A percentile compares a stretch with the other conserved stretches of the same genome.
Evolutionary conservation across 164 flowering plant species (phyloP).

Genomic region (Berberis vulgaris): DNA sequence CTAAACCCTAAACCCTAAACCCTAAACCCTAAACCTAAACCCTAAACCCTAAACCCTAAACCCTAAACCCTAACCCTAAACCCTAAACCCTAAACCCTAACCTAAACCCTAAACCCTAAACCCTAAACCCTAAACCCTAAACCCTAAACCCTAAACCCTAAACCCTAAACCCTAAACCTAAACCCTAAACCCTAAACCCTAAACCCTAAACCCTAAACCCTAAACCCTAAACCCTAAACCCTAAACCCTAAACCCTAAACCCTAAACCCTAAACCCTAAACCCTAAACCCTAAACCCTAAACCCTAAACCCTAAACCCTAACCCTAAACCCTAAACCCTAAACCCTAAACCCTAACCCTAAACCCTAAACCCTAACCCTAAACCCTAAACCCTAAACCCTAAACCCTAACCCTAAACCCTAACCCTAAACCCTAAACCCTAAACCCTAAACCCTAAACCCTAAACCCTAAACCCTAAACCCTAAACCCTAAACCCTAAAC

Average conservation of each 20-base stretch:
- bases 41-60: conserved; percentile 10
- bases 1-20: conserved; percentile 7
- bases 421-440: conserved; percentile 13
- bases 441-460: conserved; percentile 11
- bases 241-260: conserved; percentile 8
- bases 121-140: conserved; percentile 18
- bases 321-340: conserved; percentile 5
- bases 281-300: conserved; percentile 7
- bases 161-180: conserved; percentile 19
- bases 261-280: conserved; percentile 7
- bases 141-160: conserved; percentile 19
- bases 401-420: conserved; percentile 3
- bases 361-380: conserved; percentile 5
- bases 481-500: conserved; percentile 11
- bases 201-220: conserved; percentile 15
- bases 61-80: conserved; percentile 6
- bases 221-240: conserved; percentile 13
- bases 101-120: too few relatives aligned
- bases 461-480: conserved; percentile 12
- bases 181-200: conserved; percentile 16
- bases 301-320: conserved; percentile 5
- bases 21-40: conserved; percentile 13
- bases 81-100: conserved; percentile 13
- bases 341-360: conserved; percentile 4
- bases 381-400: conserved; percentile 5